Evolutionary conservation across 2,329 filamentous ascomycete genomes (phyloP), one percentile per base, ranked within the genome.

Genomic region (Lojkania enalia): DNA sequence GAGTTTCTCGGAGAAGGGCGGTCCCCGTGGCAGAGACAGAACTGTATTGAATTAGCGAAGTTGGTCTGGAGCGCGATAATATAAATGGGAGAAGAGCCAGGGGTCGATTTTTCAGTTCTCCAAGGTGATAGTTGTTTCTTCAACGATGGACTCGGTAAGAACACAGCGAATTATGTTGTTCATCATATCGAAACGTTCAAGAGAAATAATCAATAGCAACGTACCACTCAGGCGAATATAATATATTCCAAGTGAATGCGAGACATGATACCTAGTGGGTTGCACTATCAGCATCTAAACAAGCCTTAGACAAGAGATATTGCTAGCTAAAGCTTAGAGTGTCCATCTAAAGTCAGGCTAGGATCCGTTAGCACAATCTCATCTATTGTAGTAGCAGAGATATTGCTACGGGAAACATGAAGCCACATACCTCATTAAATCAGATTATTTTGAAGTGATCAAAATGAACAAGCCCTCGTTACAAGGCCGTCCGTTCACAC

Each of bases 361-460:
- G 2, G 12, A 9, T 5, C 14, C 16, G 48, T 70, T 57, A 71
- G 64, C 50, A 16, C 35, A 40, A 33, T n/a, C 23, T 27, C 23
- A n/a, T 27, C 7, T 27, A n/a, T 27, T 7, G 30, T 33, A 7
- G 30, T 15, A 15, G 7, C 9, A 11, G 9, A 33, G 15, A 11
- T 7, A 33, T 27, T 27, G 25, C 7, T 7, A n/a, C n/a, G 25
- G 25, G n/a, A 7, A 27, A 27, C n/a, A n/a, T 27, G 25, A 27
- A 27, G n/a, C 5, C 13, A 60, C 67, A 57, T 71, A 74, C 80
- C 80, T 83, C 81, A 83, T 83, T 84, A 83, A 83, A 84, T 84
- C 81, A 84, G 81, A 84, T 81, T 84, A 82, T 81, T 81, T 77
- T 77, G 68, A 58, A 71, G 74, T 75, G 78, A 79, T 83, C 80